Evolutionary conservation across 148 eudicot genomes (phyloP).

Genomic region (Chenopodium quinoa): DNA sequence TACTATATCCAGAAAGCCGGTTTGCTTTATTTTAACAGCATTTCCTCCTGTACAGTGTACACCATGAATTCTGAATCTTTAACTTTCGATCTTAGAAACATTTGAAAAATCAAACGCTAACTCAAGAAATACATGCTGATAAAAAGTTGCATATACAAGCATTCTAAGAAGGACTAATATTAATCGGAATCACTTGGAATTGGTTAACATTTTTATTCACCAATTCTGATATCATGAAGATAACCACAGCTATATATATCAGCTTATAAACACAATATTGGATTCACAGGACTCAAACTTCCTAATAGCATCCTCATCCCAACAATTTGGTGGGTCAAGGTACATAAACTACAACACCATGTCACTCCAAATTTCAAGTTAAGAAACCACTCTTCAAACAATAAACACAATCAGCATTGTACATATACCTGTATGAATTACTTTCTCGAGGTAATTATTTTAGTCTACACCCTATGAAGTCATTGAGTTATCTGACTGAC

Average conservation of each 20-base stretch:
- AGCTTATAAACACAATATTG: constrained; percentile 1
- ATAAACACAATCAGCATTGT: constrained; percentile 7
- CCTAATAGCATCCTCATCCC: not conserved
- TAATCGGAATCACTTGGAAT: not conserved
- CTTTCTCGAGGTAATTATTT: constrained; percentile 4
- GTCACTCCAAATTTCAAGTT: not conserved
- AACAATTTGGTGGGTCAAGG: not conserved
- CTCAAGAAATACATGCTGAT: constrained; percentile 12
- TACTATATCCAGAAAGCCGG: not conserved
- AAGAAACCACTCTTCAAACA: constrained; percentile 12
- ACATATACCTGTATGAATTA: not conserved
- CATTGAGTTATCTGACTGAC: constrained; percentile 35
- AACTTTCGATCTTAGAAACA: not conserved
- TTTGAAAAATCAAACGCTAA: not conserved
- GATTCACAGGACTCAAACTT: not conserved
- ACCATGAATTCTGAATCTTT: not conserved
- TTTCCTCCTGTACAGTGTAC: not conserved
- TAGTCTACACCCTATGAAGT: constrained; percentile 15
- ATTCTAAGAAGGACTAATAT: constrained; percentile 8
- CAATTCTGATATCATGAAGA: not conserved
- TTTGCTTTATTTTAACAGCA: not conserved
- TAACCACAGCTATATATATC: not conserved
- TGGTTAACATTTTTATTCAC: not conserved
- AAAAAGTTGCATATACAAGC: constrained; percentile 17
- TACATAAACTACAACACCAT: constrained; percentile 4